These are phyloP conservation scores for Phalaenopsis equestris DNA, from an alignment of 106 monocot genomes.

Conservation along the genomic window DNA sequence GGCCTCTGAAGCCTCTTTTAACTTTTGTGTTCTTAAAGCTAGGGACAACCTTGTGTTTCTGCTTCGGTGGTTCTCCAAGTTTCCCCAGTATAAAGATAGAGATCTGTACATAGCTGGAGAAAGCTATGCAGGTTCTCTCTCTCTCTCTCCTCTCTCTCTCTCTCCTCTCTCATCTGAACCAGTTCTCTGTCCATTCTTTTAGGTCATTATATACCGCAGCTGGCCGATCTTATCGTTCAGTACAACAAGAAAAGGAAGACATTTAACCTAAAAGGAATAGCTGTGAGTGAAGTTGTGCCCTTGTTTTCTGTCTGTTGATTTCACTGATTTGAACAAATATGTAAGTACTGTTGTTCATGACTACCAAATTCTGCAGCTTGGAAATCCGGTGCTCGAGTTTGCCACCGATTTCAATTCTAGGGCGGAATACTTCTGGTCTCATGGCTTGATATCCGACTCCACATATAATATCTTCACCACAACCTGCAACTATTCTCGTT, in stretches of 20 bases:
- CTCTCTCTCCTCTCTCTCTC: slow-evolving; percentile 1
- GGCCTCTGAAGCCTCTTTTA: slow-evolving; percentile 9
- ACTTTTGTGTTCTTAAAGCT: slow-evolving; percentile 35
- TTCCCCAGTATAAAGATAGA: slow-evolving; percentile 68
- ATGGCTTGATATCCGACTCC: slow-evolving; percentile 90
- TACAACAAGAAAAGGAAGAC: slow-evolving; percentile 54
- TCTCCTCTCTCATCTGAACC: background rate
- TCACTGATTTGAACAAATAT: background rate
- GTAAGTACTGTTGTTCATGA: background rate
- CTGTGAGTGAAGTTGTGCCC: slow-evolving; percentile 9
- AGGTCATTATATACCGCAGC: slow-evolving; percentile 96
- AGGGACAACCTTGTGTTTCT: slow-evolving; percentile 84
- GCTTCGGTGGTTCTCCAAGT: slow-evolving; percentile 59
- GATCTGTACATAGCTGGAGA: slow-evolving; percentile 87
- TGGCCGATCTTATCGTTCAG: slow-evolving; percentile 76
- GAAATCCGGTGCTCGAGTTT: slow-evolving; percentile 91
- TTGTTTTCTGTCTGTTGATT: background rate
- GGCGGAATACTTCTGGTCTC: slow-evolving; percentile 96
- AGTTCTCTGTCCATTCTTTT: slow-evolving; percentile 3
- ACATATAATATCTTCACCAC: slow-evolving; percentile 71
- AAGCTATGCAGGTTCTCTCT: slow-evolving; percentile 70
- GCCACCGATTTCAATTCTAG: slow-evolving; percentile 95
- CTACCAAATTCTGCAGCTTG: slow-evolving; percentile 37
- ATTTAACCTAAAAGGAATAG: slow-evolving; percentile 76
- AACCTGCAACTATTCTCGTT: slow-evolving; percentile 91